A percentile compares a stretch with the other conserved stretches of the same genome.
phyloP scores from a whole-genome alignment of 2,329 filamentous ascomycete genomes.

The Fusarium kyushuense region DNA sequence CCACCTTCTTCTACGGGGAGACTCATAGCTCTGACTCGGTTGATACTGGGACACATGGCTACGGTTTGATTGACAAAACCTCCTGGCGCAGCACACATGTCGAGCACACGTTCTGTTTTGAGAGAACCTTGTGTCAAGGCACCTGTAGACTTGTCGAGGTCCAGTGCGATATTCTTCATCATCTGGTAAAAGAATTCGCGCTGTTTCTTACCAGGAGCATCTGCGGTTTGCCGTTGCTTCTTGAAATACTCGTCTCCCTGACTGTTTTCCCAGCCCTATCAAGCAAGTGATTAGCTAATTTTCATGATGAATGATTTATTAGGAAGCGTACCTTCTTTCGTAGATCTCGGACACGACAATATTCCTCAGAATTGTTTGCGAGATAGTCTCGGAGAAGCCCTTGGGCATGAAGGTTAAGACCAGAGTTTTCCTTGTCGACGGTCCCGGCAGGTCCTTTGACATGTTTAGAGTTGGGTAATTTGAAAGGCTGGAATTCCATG shows the following conservation, averaged over 20 bases:
- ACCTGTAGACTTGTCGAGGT: slow-evolving; percentile 54
- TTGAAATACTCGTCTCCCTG: slow-evolving; percentile 59
- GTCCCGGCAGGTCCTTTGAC: not conserved
- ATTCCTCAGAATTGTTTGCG: slow-evolving; percentile 6
- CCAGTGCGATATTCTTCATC: slow-evolving; percentile 58
- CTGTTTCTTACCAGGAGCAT: slow-evolving; percentile 46
- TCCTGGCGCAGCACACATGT: slow-evolving; percentile 68
- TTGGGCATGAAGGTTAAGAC: not conserved
- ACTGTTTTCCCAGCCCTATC: slow-evolving; percentile 59
- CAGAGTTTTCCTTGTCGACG: not conserved
- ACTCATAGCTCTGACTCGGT: slow-evolving; percentile 52
- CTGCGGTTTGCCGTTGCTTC: slow-evolving; percentile 54
- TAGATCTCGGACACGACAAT: slow-evolving; percentile 12
- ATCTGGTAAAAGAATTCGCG: slow-evolving; percentile 54
- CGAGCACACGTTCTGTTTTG: slow-evolving; percentile 55
- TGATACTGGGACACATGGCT: slow-evolving; percentile 51
- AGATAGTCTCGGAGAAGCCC: slow-evolving; percentile 11
- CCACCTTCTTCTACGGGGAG: slow-evolving; percentile 58
- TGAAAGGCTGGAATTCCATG: not conserved
- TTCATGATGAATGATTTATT: fast-evolving
- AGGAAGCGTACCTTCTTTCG: slow-evolving; percentile 17
- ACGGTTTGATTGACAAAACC: slow-evolving; percentile 60
- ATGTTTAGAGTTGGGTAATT: not conserved
- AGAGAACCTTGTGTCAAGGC: slow-evolving; percentile 47
- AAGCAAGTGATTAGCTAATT: not conserved